Evolutionary conservation across 768 basidiomycete genomes (phyloP), one percentile per base, ranked within the genome.

Genomic region (Tephrocybe sp.): DNA sequence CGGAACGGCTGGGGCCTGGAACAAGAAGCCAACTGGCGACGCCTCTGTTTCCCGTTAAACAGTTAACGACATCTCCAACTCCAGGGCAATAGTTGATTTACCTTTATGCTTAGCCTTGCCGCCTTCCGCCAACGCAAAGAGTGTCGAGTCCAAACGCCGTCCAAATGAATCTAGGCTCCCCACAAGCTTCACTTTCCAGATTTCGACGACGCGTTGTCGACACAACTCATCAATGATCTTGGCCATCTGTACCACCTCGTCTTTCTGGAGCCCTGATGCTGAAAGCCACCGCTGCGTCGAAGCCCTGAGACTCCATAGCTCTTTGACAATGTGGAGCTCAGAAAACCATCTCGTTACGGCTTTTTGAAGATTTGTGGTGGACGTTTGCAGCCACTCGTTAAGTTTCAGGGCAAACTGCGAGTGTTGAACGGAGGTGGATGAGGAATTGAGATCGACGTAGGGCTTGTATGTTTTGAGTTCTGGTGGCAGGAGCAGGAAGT

Each of bases 401-500:
- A 92, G 65, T 49, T 76, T 81, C 15, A 72, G 64, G 17, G 65
- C 56, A 42, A 88, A 68, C 21, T 72, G 64, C 1, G 66, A 58
- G 38, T 72, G 73, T 3, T 79, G 65, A 20, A 85, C 66, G 2
- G 73, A 72, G 15, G 83, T 75, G 3, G 83, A 80, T 0, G 81
- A 65, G 0, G 89, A 83, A 8, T 75, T 71, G 5, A 85, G 69
- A 59, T 93, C 87, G 54, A 96, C 80, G 65, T 90, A 95, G 8
- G 94, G 94, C 59, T 85, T 90, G 67, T 94, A 97, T 4, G 80
- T 77, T 57, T 78, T 79, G 53, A 98, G 78, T 52, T 73, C 78
- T 1, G 74, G 62, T 0, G 93, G 92, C 0, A 98, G 78, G 48
- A 91, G 77, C 14, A 85, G 79, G 54, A 94, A 83, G 56, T 93